phyloP scores from a whole-genome alignment of 805 yeast genomes.

The Saccharomycopsis sp. region DNA sequence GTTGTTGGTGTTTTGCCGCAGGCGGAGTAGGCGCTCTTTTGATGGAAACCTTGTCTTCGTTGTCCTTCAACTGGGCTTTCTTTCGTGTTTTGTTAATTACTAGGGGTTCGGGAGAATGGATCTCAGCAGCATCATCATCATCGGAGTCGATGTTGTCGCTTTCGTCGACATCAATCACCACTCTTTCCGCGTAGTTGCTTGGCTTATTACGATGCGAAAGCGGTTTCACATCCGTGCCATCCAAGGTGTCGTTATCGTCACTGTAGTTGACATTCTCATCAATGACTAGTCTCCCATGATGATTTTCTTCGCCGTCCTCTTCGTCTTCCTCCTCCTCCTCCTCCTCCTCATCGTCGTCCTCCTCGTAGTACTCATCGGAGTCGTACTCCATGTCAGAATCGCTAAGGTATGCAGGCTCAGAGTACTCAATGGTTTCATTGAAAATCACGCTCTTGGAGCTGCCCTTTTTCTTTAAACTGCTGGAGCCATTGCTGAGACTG shows the following conservation, averaged over 20 bases:
- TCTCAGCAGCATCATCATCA: constrained; percentile 4
- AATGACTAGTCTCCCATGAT: neutral
- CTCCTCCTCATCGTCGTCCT: constrained; percentile 8
- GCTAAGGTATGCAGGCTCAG: constrained; percentile 14
- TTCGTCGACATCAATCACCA: constrained; percentile 1
- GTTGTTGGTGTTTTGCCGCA: constrained; percentile 2
- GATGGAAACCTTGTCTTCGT: neutral
- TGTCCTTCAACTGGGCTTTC: neutral
- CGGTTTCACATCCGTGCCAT: constrained; percentile 3
- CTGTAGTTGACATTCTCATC: constrained; percentile 9
- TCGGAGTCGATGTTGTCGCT: constrained; percentile 5
- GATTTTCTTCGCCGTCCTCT: neutral
- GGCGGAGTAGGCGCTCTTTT: constrained; percentile 13
- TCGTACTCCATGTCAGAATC: constrained; percentile 11
- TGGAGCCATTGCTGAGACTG: neutral
- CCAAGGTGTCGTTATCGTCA: constrained; percentile 15
- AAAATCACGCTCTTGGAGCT: constrained; percentile 15
- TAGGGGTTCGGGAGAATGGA: constrained; percentile 5
- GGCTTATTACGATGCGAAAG: neutral
- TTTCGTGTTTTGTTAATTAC: constrained; percentile 11
- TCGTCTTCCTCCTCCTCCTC: constrained; percentile 4
- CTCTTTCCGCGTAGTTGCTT: no score
- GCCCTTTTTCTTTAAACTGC: constrained; percentile 1
- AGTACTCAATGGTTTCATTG: constrained; percentile 13
- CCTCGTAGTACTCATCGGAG: constrained; percentile 11